These are phyloP conservation scores for Geranomyces variabilis DNA, from an alignment of 192 early-diverging fungal species.

Conservation along the genomic window DNA sequence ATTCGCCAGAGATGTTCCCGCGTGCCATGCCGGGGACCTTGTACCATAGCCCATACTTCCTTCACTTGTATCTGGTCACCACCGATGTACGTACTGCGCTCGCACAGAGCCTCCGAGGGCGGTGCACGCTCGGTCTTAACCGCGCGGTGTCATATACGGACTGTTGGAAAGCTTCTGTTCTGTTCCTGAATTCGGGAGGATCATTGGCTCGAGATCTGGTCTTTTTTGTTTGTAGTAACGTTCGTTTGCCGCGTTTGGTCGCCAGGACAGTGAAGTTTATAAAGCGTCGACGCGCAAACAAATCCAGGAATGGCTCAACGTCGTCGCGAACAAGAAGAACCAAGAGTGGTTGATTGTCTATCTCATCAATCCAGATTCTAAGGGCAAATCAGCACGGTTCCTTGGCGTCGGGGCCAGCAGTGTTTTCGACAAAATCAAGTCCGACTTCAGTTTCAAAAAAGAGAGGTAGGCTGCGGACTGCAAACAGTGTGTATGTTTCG, in stretches of 20 bases:
- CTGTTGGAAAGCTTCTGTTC: background rate
- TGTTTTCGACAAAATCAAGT: slow-evolving; percentile 83
- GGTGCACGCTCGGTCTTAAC: background rate
- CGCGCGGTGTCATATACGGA: no score
- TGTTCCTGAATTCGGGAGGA: background rate
- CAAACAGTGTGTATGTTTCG: background rate
- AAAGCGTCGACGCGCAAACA: slow-evolving; percentile 62
- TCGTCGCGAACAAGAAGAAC: slow-evolving; percentile 73
- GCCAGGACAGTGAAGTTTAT: slow-evolving; percentile 79
- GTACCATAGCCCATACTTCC: slow-evolving; percentile 58
- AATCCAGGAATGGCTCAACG: slow-evolving; percentile 79
- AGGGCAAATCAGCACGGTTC: slow-evolving; percentile 28
- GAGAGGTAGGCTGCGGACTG: slow-evolving; percentile 51
- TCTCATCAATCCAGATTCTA: slow-evolving; percentile 34
- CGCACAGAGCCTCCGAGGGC: background rate
- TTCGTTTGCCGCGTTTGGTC: background rate
- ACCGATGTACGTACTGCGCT: slow-evolving; percentile 65
- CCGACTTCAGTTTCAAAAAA: slow-evolving; percentile 75
- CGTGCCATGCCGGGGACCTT: slow-evolving; percentile 39
- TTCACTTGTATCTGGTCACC: slow-evolving; percentile 80
- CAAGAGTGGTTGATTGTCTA: slow-evolving; percentile 87
- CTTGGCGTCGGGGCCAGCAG: slow-evolving; percentile 35
- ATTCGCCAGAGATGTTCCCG: slow-evolving; percentile 53
- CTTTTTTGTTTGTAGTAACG: no score
- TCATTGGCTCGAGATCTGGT: background rate